Conservation (phyloP, 2,329 filamentous ascomycete species). For the Juglanconis oblonga region DNA sequence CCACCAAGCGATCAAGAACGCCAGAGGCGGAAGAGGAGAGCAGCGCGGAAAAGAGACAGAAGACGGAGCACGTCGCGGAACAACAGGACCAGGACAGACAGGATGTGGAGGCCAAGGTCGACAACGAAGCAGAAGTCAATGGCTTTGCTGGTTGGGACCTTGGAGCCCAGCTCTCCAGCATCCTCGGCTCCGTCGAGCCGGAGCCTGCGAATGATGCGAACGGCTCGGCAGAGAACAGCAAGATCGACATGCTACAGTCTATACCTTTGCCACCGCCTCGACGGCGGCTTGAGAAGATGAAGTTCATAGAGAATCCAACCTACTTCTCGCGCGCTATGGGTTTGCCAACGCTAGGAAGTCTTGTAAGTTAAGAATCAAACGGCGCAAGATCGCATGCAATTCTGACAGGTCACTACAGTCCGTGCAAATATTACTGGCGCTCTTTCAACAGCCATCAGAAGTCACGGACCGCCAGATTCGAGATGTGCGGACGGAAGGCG, state of each 20-base stretch:
- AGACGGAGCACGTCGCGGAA: constrained; percentile 11
- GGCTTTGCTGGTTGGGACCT: constrained; percentile 11
- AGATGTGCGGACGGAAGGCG: constrained; percentile 30
- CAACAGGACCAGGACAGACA: background rate
- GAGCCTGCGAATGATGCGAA: constrained; percentile 2
- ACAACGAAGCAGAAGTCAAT: background rate
- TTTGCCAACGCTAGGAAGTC: constrained; percentile 31
- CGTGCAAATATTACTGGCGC: constrained; percentile 35
- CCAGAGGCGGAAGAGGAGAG: constrained; percentile 9
- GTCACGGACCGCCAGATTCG: constrained; percentile 28
- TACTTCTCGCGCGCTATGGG: constrained; percentile 35
- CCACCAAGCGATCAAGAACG: constrained; percentile 16
- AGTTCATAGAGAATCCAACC: constrained; percentile 30
- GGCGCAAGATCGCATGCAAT: background rate
- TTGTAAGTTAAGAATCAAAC: constrained; percentile 21
- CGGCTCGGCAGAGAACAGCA: constrained; percentile 3
- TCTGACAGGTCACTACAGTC: constrained; percentile 24
- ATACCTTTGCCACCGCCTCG: constrained; percentile 12
- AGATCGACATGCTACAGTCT: constrained; percentile 6
- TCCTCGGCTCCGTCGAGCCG: constrained; percentile 10
- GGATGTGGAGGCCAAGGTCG: background rate
- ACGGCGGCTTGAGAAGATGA: constrained; percentile 30
- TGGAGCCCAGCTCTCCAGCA: constrained; percentile 14
- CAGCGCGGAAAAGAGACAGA: constrained; percentile 15
- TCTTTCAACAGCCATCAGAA: constrained; percentile 31